Evolutionary conservation across 2,329 filamentous ascomycete species (phyloP), one percentile per base, ranked within the genome.

Genomic region (Parascedosporium putredinis): DNA sequence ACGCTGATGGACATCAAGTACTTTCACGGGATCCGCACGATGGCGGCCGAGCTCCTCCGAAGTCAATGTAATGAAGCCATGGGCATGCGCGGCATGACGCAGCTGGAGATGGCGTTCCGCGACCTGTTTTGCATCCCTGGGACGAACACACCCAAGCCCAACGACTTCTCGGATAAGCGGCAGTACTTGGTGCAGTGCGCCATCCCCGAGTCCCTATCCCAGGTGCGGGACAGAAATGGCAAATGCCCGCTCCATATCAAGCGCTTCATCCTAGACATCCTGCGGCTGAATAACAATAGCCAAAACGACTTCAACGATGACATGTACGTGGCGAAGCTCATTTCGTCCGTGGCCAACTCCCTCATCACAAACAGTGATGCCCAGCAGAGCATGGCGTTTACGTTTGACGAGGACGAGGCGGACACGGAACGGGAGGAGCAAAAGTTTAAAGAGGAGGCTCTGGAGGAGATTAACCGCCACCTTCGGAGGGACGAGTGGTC

Each of bases 261-360:
- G 51, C 78, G 79, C 34, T 95, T 96, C 63, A 78, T 98, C 45
- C 78, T 95, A 20, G 89, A 96, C 57, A 86, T 94, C 61, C 72
- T 98, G 29, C 84, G 86, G 45, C 91, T 89, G 69, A 98, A 98
- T 61, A 90, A 98, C 66, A 98, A 98, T 61, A 83, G 86, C 2
- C 84, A 86, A 53, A 98, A 98, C 58, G 68, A 83, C 46, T 94
- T 81, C 60, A 95, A 90, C 4, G 94, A 98, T 59, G 84, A 90
- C 54, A 83, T 87, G 59, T 98, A 96, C 61, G 80, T 98, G 49
- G 82, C 88, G 6, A 85, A 77, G 20, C 73, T 98, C 22, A 85
- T 98, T 7, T 70, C 74, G 38, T 73, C 76, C 0, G 64, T 84
- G 23, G 74, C 79, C 1, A 73, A 72, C 1, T 80, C 76, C n/a